Percentiles rank a stretch among this genome's conserved stretches.
phyloP scores from a whole-genome alignment of 2,329 filamentous ascomycete genomes.

The Aspergillus fischeri region DNA sequence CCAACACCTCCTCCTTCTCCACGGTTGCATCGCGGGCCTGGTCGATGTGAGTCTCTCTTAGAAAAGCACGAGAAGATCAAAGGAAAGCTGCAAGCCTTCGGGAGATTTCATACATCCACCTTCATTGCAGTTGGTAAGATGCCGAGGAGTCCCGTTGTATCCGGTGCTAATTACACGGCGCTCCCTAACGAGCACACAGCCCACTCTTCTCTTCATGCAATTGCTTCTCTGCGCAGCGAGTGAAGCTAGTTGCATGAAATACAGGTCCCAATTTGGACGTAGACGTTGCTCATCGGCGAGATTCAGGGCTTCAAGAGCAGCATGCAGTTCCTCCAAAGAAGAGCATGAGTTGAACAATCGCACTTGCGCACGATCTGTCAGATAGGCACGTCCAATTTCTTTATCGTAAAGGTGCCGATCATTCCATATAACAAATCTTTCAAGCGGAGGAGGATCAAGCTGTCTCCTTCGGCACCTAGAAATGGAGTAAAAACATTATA shows the following conservation, averaged over 20 bases:
- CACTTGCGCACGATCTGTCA: conserved; percentile 77
- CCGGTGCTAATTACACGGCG: conserved; percentile 88
- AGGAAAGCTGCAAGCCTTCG: not conserved
- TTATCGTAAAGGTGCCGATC: conserved; percentile 72
- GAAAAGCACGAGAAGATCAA: not conserved
- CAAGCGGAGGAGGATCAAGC: conserved; percentile 50
- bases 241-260: conserved; percentile 96
- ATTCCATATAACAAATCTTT: conserved; percentile 58
- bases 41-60: conserved; percentile 4
- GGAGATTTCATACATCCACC: conserved; percentile 64
- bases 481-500: conserved; percentile 6
- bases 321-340: conserved; percentile 66
- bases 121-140: conserved; percentile 84
- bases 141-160: conserved; percentile 94
- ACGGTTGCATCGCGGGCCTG: conserved; percentile 71
- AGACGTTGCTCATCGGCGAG: conserved; percentile 74
- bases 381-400: conserved; percentile 63
- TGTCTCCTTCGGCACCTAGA: conserved; percentile 47
- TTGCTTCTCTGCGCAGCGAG: conserved; percentile 87
- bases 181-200: conserved; percentile 84
- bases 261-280: conserved; percentile 89
- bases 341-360: conserved; percentile 81
- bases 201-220: conserved; percentile 97
- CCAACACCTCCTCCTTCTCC: conserved; percentile 66
- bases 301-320: conserved; percentile 68